phyloP scores from a whole-genome alignment of 495 filamentous ascomycete genomes.

The Hamigera avellanea region DNA sequence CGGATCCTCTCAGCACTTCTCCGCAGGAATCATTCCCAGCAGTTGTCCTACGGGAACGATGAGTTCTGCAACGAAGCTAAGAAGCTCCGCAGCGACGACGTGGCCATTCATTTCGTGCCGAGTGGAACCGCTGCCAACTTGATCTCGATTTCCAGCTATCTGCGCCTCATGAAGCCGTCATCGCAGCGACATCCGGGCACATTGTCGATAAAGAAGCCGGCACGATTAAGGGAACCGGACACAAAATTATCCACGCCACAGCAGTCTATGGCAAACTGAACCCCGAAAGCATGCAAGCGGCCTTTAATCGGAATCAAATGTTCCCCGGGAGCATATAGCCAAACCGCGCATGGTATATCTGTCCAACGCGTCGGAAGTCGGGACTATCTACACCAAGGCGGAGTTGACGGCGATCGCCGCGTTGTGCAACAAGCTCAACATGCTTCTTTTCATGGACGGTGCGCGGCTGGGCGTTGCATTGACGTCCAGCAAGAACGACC shows the following conservation, averaged over 20 bases:
- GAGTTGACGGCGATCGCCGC: slow-evolving; percentile 22
- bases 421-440: slow-evolving; percentile 19
- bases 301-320: slow-evolving; percentile 26
- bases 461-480: slow-evolving; percentile 30
- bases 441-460: slow-evolving; percentile 31
- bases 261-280: slow-evolving; percentile 30
- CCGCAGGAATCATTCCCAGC: slow-evolving; percentile 25
- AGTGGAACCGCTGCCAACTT: slow-evolving; percentile 33
- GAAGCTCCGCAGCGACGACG: slow-evolving; percentile 22
- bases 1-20: slow-evolving; percentile 30
- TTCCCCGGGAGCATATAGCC: slow-evolving; percentile 33
- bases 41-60: slow-evolving; percentile 30
- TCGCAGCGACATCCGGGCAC: slow-evolving; percentile 29
- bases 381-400: slow-evolving; percentile 26
- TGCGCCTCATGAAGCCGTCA: slow-evolving; percentile 33
- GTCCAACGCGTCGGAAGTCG: slow-evolving; percentile 32
- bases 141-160: slow-evolving; percentile 32
- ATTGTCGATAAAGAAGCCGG: slow-evolving; percentile 33
- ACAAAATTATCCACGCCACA: slow-evolving; percentile 31
- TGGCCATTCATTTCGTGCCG: slow-evolving; percentile 32
- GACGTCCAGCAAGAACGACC: slow-evolving; percentile 19
- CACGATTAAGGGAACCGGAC: slow-evolving; percentile 33
- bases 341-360: slow-evolving; percentile 33
- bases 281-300: slow-evolving; percentile 21
- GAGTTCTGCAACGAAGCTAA: slow-evolving; percentile 21